Conservation (phyloP, 2,329 filamentous ascomycete species). For the Fusarium haematococcum region DNA sequence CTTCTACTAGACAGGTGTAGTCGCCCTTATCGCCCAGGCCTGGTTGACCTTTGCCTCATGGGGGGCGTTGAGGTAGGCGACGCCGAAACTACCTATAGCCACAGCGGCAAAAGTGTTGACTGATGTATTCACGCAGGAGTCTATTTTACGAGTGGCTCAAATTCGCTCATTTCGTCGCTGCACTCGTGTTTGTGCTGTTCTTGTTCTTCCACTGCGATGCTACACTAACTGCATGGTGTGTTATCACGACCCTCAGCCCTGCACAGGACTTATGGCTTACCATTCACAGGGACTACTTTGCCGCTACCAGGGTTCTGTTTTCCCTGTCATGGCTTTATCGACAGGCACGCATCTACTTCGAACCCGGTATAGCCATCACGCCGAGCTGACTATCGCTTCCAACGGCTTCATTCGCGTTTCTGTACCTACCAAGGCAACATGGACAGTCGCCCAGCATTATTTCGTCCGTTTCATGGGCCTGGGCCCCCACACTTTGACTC, state of each 20-base stretch:
- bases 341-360: neutral
- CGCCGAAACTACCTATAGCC: accelerated
- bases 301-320: neutral
- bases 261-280: neutral
- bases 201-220: neutral
- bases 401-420: neutral
- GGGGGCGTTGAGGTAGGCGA: neutral
- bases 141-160: neutral
- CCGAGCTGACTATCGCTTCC: neutral
- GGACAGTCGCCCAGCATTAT: neutral
- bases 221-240: neutral
- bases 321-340: neutral
- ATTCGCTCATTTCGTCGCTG: neutral
- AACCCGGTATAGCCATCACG: neutral
- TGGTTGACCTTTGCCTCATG: neutral
- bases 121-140: neutral
- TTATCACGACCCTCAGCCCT: neutral
- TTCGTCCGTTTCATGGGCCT: neutral
- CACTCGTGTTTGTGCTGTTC: neutral
- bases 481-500: neutral
- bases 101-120: neutral
- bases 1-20: neutral
- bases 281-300: neutral
- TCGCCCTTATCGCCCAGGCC: neutral
- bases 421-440: neutral